Base-by-base conservation (phyloP, 163 green algal genomes). In the Scenedesmus sp. region DNA sequence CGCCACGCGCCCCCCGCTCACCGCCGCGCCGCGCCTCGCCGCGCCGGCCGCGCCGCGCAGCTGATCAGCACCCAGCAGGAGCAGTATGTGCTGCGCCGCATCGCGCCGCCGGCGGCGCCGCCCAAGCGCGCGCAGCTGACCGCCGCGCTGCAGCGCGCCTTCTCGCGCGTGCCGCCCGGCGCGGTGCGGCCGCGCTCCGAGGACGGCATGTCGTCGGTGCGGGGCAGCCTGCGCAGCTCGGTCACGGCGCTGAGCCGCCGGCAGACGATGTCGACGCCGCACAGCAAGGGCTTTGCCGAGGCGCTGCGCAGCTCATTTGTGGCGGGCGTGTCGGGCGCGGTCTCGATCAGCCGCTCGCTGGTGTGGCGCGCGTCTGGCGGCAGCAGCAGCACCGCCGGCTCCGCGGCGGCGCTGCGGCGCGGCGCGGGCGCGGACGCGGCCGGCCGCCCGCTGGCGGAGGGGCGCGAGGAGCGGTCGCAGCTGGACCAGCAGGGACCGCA, bases 301-400 rank as follows among this genome's bases (percentile, higher is more conserved):
- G n/a, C n/a, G n/a, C n/a, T n/a, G n/a, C n/a, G n/a, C n/a, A n/a
- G n/a, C n/a, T n/a, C n/a, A n/a, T n/a, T n/a, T n/a, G n/a, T n/a
- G n/a, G n/a, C n/a, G n/a, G n/a, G n/a, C n/a, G n/a, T n/a, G n/a
- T n/a, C n/a, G n/a, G n/a, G n/a, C n/a, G n/a, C n/a, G n/a, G n/a
- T 17, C 54, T 63, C n/a, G 20, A 24, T 31, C 14, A 42, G 28
- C 28, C 63, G 56, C 45, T 57, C 63, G 17, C n/a, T 72, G 20
- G 44, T 60, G 1, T 17, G n/a, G 3, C 44, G 58, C 22, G 24
- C 14, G 33, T 34, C 20, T 33, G 51, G n/a, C 22, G 6, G n/a
- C 62, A 70, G 36, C 62, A 72, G 44, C 63, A 36, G 63, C 63
- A 57, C n/a, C 22, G 29, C 22, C 11, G 45, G 15, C 45, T n/a